Conservation (phyloP, 306 rosid species). For the Quercus rubra region DNA sequence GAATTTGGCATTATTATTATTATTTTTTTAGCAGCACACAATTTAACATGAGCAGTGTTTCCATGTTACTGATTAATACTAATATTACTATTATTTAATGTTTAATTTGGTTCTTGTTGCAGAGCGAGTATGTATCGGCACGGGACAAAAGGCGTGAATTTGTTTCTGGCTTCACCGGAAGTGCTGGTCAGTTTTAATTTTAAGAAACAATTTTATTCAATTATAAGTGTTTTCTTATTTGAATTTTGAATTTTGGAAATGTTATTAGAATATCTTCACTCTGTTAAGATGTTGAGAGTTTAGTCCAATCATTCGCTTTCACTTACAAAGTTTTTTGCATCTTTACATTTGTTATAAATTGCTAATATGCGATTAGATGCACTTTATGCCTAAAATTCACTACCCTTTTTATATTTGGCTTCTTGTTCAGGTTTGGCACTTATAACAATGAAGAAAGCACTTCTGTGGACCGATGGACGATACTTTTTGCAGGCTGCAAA, state of each 20-base stretch:
- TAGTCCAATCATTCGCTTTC: too few relatives aligned
- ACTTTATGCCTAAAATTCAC: not conserved
- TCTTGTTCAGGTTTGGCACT: conserved; percentile 78
- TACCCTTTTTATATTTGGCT: not conserved
- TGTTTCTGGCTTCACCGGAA: conserved; percentile 93
- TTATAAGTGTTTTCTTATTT: not conserved
- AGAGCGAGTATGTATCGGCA: conserved; percentile 95
- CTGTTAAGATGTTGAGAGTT: too few relatives aligned
- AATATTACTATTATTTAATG: not conserved
- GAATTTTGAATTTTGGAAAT: too few relatives aligned
- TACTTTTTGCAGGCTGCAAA: conserved; percentile 92
- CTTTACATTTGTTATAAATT: not conserved
- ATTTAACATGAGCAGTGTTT: not conserved
- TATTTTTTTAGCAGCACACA: not conserved
- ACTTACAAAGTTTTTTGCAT: not conserved
- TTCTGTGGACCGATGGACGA: conserved; percentile 95
- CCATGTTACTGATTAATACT: not conserved
- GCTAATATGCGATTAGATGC: not conserved
- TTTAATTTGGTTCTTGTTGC: conserved; percentile 24
- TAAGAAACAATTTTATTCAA: not conserved
- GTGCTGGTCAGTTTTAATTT: conserved; percentile 68
- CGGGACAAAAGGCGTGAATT: conserved; percentile 86
- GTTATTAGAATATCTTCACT: too few relatives aligned
- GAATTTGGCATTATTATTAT: not conserved
- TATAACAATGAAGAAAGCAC: conserved; percentile 64